Evolutionary conservation across 176 grass and related monocot genomes (phyloP).

Genomic region (Aegilops umbellulata): DNA sequence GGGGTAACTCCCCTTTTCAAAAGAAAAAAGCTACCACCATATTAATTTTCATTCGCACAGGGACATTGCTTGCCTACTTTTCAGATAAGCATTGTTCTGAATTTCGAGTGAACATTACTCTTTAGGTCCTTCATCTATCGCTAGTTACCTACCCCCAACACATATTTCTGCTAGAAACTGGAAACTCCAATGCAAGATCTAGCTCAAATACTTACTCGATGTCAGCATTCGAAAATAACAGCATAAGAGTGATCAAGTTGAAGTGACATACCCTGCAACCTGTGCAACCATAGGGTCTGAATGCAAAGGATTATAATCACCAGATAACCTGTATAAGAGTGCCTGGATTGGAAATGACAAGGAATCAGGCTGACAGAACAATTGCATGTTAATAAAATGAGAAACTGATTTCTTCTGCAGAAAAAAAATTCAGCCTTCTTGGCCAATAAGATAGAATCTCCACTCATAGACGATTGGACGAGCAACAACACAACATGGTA

Average conservation of each 20-base stretch:
- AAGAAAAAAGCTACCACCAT: background rate
- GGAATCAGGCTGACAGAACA: conserved; percentile 11
- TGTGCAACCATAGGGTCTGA: conserved; percentile 80
- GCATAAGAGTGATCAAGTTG: background rate
- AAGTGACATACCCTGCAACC: conserved; percentile 68
- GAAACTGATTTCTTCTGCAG: background rate
- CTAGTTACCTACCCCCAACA: background rate
- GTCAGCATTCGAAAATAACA: background rate
- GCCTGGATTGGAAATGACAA: conserved; percentile 46
- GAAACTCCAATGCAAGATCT: background rate
- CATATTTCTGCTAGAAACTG: background rate
- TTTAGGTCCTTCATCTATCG: background rate
- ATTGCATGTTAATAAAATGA: background rate
- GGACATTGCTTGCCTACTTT: background rate
- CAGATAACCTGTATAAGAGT: conserved; percentile 83
- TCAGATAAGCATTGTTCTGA: background rate
- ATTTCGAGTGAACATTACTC: background rate
- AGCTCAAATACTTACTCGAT: background rate
- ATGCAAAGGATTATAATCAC: conserved; percentile 98
- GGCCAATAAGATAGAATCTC: background rate
- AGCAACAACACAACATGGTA: background rate
- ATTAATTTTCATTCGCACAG: background rate
- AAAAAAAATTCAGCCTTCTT: background rate
- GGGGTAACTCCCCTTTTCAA: no score
- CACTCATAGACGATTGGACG: background rate